Percentiles rank a stretch among this genome's conserved stretches.
phyloP scores from a whole-genome alignment of 1,284 basidiomycete genomes.

The Cryptococcus sp. region DNA sequence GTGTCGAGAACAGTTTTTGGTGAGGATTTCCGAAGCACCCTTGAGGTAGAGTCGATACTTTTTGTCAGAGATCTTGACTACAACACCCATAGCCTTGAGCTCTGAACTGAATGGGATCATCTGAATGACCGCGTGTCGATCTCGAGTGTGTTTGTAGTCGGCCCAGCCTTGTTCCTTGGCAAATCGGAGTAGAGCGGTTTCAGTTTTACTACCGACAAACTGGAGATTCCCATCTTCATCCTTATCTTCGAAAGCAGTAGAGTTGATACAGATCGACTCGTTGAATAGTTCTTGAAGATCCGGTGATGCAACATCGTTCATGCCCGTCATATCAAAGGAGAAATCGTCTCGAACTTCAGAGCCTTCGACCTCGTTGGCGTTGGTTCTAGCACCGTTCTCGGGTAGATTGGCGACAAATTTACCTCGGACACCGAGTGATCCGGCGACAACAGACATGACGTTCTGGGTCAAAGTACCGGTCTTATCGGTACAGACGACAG shows the following conservation, averaged over 20 bases:
- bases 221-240: conserved; percentile 61
- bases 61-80: conserved; percentile 58
- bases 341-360: conserved; percentile 58
- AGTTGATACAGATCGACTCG: conserved; percentile 84
- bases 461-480: conserved; percentile 90
- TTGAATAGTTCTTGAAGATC: conserved; percentile 70
- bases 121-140: conserved; percentile 65
- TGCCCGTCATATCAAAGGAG: conserved; percentile 69
- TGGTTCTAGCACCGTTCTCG: conserved; percentile 69
- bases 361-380: conserved; percentile 60
- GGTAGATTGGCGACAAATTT: conserved; percentile 82
- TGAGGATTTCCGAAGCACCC: conserved; percentile 89
- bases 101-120: conserved; percentile 94
- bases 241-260: conserved; percentile 87
- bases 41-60: conserved; percentile 77
- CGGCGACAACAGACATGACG: conserved; percentile 91
- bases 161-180: conserved; percentile 82
- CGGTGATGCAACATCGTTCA: conserved; percentile 63
- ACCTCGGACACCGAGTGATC: conserved; percentile 84
- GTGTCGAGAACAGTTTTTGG: conserved; percentile 64
- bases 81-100: conserved; percentile 93
- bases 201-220: conserved; percentile 94
- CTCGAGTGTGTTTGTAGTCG: conserved; percentile 66
- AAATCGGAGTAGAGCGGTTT: conserved; percentile 85
- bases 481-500: conserved; percentile 94